phyloP scores from a whole-genome alignment of 148 eudicot species.

The Spergularia marina region DNA sequence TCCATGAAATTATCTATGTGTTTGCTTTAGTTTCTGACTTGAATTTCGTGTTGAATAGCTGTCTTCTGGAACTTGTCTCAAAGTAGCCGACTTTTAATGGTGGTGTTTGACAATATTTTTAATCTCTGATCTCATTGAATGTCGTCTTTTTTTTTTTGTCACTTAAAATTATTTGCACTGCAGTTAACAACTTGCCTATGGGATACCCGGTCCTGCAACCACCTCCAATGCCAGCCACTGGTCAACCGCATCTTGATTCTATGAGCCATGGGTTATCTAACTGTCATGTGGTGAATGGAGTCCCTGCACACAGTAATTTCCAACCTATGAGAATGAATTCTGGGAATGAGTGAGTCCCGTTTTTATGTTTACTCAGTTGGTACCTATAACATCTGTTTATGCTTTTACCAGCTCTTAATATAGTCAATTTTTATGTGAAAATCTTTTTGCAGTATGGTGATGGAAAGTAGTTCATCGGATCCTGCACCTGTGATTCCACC shows the following conservation, averaged over 20 bases:
- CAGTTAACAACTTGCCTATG: constrained; percentile 97
- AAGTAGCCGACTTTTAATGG: background rate
- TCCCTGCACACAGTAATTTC: constrained; percentile 83
- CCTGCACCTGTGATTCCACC: constrained; percentile 60
- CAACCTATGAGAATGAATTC: constrained; percentile 90
- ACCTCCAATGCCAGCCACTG: constrained; percentile 72
- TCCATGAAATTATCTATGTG: too few relatives aligned
- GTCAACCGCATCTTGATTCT: constrained; percentile 84
- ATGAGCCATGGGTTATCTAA: constrained; percentile 73
- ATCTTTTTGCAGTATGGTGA: constrained; percentile 50
- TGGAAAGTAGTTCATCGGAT: constrained; percentile 56
- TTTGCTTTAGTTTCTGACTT: too few relatives aligned
- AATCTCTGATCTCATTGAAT: background rate
- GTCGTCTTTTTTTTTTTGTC: constrained; percentile 24
- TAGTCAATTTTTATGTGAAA: background rate
- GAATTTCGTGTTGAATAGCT: too few relatives aligned
- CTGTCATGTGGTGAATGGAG: constrained; percentile 93
- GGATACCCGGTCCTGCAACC: constrained; percentile 96
- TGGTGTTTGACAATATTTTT: background rate
- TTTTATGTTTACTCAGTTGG: constrained; percentile 5
- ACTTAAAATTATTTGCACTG: constrained; percentile 39
- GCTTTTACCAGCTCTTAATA: background rate
- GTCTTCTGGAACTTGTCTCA: background rate
- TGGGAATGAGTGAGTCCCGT: constrained; percentile 78
- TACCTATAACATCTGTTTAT: background rate